Base-by-base conservation (phyloP, 2,329 filamentous ascomycete genomes). In the Lomentospora prolificans region DNA sequence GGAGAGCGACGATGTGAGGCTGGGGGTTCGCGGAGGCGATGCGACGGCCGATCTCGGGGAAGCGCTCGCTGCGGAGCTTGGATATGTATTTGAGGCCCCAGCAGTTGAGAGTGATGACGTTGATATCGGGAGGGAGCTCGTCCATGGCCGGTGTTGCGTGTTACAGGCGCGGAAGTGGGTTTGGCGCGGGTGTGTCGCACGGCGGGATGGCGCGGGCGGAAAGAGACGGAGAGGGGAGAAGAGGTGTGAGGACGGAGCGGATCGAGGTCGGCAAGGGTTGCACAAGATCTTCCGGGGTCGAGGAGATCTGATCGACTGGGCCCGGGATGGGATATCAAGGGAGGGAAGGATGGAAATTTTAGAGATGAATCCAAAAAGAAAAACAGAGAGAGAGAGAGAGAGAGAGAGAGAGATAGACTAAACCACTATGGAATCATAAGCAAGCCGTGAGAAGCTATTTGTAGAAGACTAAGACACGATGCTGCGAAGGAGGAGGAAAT, bases 51-150 rank as follows among this genome's bases (percentile, higher is more conserved):
- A 97, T 96, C 68, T 95, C 89, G 28, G 78, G 71, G 53, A 97
- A 80, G 46, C 94, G 89, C 63, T 87, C 85, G 61, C 80, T 75
- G 61, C 91, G 89, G 62, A 88, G 81, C 61, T 85, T 85, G 53
- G 91, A 85, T 65, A 97, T 78, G 73, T 84, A 90, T 65, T 95
- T 92, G 59, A 97, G 83, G 53, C 94, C 94, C 92, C 94, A 97
- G 81, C 90, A 96, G 72, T 99, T 99, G 68, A 96, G 82, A 3
- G 89, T 94, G 61, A 96, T 74, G 62, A 97, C 78, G 65, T 87
- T 86, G 66, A 97, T 80, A 57, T 85, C 78, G 30, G 72, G 56
- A 12, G 55, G 51, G 17, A 30, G 51, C 27, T 17, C 7, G 39
- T 31, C 36, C 31, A 50, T 57, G n/a, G n/a, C n/a, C n/a, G n/a